phyloP scores from a whole-genome alignment of 2,329 filamentous ascomycete genomes.

The Penicillium glabrum region DNA sequence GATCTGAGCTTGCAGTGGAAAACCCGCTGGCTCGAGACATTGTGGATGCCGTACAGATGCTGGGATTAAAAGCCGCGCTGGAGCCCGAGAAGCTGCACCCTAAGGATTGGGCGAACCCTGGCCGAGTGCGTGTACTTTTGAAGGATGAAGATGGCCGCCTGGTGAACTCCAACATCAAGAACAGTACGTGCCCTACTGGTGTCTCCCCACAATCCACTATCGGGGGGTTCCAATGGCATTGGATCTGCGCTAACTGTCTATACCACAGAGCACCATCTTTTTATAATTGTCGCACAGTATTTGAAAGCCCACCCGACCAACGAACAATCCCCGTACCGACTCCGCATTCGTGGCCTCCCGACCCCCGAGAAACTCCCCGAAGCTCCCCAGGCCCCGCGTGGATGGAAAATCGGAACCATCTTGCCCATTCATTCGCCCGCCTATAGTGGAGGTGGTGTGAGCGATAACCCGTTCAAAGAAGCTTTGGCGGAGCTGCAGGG shows the following conservation, averaged over 20 bases:
- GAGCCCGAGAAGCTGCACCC: constrained; percentile 92
- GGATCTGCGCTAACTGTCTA: neutral
- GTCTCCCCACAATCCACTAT: neutral
- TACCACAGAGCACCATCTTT: constrained; percentile 73
- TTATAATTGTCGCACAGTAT: constrained; percentile 74
- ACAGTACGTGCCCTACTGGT: constrained; percentile 52
- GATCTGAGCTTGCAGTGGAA: constrained; percentile 67
- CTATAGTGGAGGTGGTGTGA: constrained; percentile 88
- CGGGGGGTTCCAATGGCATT: neutral
- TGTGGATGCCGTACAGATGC: constrained; percentile 74
- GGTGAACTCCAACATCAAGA: constrained; percentile 58
- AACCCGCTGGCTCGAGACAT: constrained; percentile 91
- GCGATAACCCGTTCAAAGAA: constrained; percentile 91
- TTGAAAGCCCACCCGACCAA: constrained; percentile 76
- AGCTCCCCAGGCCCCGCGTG: constrained; percentile 73
- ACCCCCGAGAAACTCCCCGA: constrained; percentile 68
- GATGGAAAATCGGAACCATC: constrained; percentile 86
- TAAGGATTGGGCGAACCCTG: constrained; percentile 97
- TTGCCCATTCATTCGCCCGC: constrained; percentile 86
- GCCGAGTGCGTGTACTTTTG: constrained; percentile 77
- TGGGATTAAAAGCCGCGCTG: constrained; percentile 66
- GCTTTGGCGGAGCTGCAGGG: constrained; percentile 92
- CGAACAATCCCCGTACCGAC: constrained; percentile 66
- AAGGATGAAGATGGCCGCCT: constrained; percentile 54
- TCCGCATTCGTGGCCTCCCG: constrained; percentile 72